Base-by-base conservation (phyloP, 495 filamentous ascomycete species). In the Jackrogersella multiformis region DNA sequence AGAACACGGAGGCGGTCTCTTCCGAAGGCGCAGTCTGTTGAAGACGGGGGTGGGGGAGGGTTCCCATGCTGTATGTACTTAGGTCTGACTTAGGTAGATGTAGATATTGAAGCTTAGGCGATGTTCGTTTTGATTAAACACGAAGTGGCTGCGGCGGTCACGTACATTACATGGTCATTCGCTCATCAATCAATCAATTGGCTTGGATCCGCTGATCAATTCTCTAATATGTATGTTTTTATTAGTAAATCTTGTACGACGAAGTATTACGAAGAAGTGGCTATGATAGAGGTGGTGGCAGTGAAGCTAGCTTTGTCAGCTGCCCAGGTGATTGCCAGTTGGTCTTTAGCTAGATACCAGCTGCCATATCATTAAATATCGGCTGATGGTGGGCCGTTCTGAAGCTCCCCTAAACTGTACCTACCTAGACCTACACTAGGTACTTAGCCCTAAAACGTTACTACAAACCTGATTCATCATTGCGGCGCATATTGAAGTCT, bases 351-450 rank as follows among this genome's bases (percentile, higher is more conserved):
- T n/a, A n/a, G n/a, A 30, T 2, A 2, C 28, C 52, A 49, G 46
- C 46, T 54, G 65, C 0, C n/a, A 9, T 20, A 4, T 1, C 1
- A 7, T 5, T 23, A 28, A 16, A 21, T 44, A 68, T 68, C 54
- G 59, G 32, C 38, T 63, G 58, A 63, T 55, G 53, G 65, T 68
- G 65, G 65, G 59, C 46, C 58, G 65, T 58, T 58, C 30, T 24
- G 44, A 44, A 42, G 34, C 20, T 56, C 41, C 32, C 28, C 18
- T 26, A 34, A 60, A 28, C 38, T 57, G n/a, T n/a, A n/a, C n/a
- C n/a, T n/a, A n/a, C n/a, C n/a, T n/a, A n/a, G n/a, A n/a, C n/a
- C n/a, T n/a, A n/a, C n/a, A n/a, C n/a, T n/a, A n/a, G n/a, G n/a
- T n/a, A n/a, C n/a, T n/a, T n/a, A n/a, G n/a, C n/a, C n/a, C n/a